phyloP scores from a whole-genome alignment of 2,329 filamentous ascomycete species.

The Colletotrichum orbiculare region DNA sequence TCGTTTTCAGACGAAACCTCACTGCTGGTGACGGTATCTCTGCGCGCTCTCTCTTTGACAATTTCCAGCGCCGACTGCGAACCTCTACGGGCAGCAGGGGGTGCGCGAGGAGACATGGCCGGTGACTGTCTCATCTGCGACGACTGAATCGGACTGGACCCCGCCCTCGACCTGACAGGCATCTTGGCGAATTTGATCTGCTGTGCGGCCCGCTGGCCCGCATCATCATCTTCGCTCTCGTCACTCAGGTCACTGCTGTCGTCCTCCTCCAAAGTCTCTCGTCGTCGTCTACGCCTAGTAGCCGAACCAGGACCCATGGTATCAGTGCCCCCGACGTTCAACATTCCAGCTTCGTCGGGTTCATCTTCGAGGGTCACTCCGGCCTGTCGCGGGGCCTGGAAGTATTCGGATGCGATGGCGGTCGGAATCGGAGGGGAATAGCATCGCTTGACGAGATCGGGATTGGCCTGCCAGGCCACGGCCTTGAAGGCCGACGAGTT shows the following conservation, averaged over 20 bases:
- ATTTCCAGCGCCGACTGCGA: slow-evolving; percentile 79
- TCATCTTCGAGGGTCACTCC: slow-evolving; percentile 76
- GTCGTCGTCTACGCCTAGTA: slow-evolving; percentile 72
- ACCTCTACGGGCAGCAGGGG: slow-evolving; percentile 65
- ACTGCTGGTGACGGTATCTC: slow-evolving; percentile 84
- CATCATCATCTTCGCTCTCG: slow-evolving; percentile 81
- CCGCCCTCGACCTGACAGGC: slow-evolving; percentile 86
- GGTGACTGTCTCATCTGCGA: slow-evolving; percentile 69
- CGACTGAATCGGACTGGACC: slow-evolving; percentile 85
- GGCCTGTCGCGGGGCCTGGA: slow-evolving; percentile 74
- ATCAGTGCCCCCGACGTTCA: slow-evolving; percentile 74
- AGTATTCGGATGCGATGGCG: slow-evolving; percentile 85
- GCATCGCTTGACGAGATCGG: slow-evolving; percentile 81
- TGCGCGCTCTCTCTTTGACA: slow-evolving; percentile 74
- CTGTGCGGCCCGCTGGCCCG: slow-evolving; percentile 76
- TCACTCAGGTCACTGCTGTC: slow-evolving; percentile 88
- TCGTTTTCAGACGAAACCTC: slow-evolving; percentile 88
- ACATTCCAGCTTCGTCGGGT: slow-evolving; percentile 77
- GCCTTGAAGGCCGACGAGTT: slow-evolving; percentile 86
- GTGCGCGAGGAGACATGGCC: slow-evolving; percentile 58
- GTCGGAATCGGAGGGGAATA: slow-evolving; percentile 90
- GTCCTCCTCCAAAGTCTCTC: slow-evolving; percentile 84
- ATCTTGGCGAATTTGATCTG: slow-evolving; percentile 98
- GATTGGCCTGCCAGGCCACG: slow-evolving; percentile 81
- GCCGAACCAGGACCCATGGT: slow-evolving; percentile 75